Percentiles rank a stretch among this genome's conserved stretches.
Conservation (phyloP, 2,329 filamentous ascomycete species). For the Pyricularia sp. region DNA sequence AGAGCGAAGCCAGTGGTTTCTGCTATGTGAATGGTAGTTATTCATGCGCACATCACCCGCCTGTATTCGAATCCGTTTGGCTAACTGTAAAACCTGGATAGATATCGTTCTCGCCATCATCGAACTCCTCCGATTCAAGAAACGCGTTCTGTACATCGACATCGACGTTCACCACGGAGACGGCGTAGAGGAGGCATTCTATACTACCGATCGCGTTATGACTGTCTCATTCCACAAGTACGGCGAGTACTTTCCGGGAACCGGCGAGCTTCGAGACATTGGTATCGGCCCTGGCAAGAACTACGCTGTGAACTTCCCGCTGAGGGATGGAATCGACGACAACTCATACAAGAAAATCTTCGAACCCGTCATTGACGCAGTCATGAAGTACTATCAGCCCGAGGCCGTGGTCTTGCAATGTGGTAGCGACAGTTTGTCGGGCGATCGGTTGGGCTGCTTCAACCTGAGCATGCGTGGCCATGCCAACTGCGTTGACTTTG, state of each 20-base stretch:
- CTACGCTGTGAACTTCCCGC: slow-evolving; percentile 83
- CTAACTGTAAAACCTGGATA: slow-evolving; percentile 30
- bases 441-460: slow-evolving; percentile 91
- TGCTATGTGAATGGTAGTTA: slow-evolving; percentile 89
- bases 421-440: slow-evolving; percentile 88
- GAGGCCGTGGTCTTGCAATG: slow-evolving; percentile 93
- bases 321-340: slow-evolving; percentile 88
- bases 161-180: slow-evolving; percentile 85
- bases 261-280: slow-evolving; percentile 76
- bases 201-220: slow-evolving; percentile 74
- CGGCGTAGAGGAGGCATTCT: slow-evolving; percentile 78
- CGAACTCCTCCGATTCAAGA: slow-evolving; percentile 80
- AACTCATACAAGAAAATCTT: slow-evolving; percentile 85
- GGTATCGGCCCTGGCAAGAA: slow-evolving; percentile 83
- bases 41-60: not conserved
- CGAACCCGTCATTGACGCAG: slow-evolving; percentile 76
- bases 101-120: slow-evolving; percentile 94
- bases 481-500: slow-evolving; percentile 85
- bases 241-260: slow-evolving; percentile 91
- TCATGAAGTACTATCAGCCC: slow-evolving; percentile 81
- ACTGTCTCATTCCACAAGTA: slow-evolving; percentile 97
- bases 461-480: slow-evolving; percentile 96
- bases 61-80: no score
- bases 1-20: slow-evolving; percentile 91
- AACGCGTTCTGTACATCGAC: slow-evolving; percentile 94